Conservation (phyloP, 352 stramenopile genomes). For the Aphanomyces euteiches region DNA sequence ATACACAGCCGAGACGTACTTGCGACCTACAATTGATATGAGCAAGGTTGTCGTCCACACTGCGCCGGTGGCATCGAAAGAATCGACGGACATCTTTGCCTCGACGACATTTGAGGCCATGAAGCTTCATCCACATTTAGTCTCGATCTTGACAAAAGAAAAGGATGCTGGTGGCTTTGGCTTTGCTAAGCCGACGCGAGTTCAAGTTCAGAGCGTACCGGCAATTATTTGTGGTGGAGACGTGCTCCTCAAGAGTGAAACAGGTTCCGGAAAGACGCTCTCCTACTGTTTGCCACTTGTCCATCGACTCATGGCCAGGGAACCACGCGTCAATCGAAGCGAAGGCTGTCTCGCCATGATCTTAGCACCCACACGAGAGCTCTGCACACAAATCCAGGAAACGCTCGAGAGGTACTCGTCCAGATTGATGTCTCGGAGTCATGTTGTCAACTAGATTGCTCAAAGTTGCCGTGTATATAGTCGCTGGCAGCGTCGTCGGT, state of each 20-base stretch:
- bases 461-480: slow-evolving; percentile 40
- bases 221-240: slow-evolving; percentile 69
- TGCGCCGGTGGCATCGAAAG: slow-evolving; percentile 62
- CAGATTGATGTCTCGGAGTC: background rate
- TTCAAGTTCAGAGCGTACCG: slow-evolving; percentile 81
- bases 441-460: slow-evolving; percentile 19
- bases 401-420: slow-evolving; percentile 26
- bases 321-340: slow-evolving; percentile 66
- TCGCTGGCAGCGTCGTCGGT: slow-evolving; percentile 86
- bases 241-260: slow-evolving; percentile 95
- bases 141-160: slow-evolving; percentile 63
- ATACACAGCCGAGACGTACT: slow-evolving; percentile 61
- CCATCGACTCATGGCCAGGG: slow-evolving; percentile 72
- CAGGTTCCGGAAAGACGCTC: slow-evolving; percentile 95
- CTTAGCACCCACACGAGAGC: slow-evolving; percentile 63
- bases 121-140: slow-evolving; percentile 58
- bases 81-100: slow-evolving; percentile 81
- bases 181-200: slow-evolving; percentile 67
- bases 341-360: slow-evolving; percentile 81
- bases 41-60: slow-evolving; percentile 48
- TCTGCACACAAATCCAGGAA: slow-evolving; percentile 42
- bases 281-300: slow-evolving; percentile 95
- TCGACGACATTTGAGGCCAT: slow-evolving; percentile 71
- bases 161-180: slow-evolving; percentile 56
- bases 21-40: slow-evolving; percentile 53